These are phyloP conservation scores for Mycena galericulata DNA, from an alignment of 768 basidiomycete species.

Conservation along the genomic window DNA sequence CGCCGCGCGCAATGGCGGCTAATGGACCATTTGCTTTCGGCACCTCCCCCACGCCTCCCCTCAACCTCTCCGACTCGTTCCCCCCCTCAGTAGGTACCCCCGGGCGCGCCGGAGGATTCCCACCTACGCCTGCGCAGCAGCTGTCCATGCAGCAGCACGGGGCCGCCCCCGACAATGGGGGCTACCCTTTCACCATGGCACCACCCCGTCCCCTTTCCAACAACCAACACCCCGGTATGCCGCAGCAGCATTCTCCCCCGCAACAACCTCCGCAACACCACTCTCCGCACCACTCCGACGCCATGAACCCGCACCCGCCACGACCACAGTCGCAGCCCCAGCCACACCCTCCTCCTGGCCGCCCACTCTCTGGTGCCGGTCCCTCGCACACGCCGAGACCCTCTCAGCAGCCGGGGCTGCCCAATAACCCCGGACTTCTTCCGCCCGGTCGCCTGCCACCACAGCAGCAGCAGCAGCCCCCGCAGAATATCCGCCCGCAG, in stretches of 20 bases:
- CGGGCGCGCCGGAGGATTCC: conserved; percentile 54
- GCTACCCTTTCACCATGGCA: conserved; percentile 42
- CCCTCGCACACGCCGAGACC: conserved; percentile 62
- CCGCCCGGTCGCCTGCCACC: conserved; percentile 39
- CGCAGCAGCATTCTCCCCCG: conserved; percentile 36
- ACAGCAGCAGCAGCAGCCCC: conserved; percentile 38
- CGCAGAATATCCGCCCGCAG: conserved; percentile 30
- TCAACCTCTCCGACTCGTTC: conserved; percentile 59
- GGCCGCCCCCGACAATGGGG: conserved; percentile 47
- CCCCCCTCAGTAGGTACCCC: conserved; percentile 49
- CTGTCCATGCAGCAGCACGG: conserved; percentile 65
- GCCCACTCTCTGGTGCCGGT: conserved; percentile 64
- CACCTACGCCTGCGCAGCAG: conserved; percentile 73
- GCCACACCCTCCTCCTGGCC: conserved; percentile 50
- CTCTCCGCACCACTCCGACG: conserved; percentile 60
- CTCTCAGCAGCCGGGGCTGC: conserved; percentile 50
- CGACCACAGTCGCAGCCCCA: conserved; percentile 75
- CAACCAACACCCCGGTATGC: conserved; percentile 25
- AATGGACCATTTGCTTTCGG: conserved; percentile 56
- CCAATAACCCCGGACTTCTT: conserved; percentile 40
- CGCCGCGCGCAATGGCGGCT: conserved; percentile 50
- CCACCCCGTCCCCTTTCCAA: conserved; percentile 50
- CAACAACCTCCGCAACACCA: conserved; percentile 64
- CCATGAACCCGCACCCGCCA: conserved; percentile 57
- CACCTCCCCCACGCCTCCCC: conserved; percentile 62